Percentiles rank a stretch among this genome's conserved stretches.
phyloP scores from a whole-genome alignment of 2,329 filamentous ascomycete species.

The Trichoderma endophyticum region DNA sequence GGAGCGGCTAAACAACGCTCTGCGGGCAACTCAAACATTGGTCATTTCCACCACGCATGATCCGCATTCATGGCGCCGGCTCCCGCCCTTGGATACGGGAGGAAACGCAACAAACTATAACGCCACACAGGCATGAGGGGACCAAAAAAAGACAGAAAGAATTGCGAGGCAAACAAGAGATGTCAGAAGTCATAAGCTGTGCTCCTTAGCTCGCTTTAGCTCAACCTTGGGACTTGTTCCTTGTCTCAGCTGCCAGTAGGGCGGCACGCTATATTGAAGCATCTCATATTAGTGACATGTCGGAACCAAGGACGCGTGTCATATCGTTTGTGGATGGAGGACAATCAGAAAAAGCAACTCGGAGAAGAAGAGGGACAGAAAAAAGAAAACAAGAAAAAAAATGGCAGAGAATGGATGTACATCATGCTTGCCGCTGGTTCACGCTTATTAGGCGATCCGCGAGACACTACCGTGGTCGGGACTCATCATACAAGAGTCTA shows the following conservation, averaged over 20 bases:
- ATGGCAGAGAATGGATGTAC: neutral
- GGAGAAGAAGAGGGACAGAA: neutral
- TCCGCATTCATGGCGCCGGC: slow-evolving; percentile 11
- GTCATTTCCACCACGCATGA: neutral
- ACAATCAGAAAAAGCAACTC: neutral
- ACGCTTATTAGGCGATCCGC: neutral
- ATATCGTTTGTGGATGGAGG: neutral
- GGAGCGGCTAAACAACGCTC: neutral
- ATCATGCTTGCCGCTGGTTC: neutral
- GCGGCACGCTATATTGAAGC: neutral
- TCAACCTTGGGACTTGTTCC: neutral
- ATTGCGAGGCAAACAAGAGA: neutral
- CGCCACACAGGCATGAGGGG: neutral
- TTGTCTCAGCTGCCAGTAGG: neutral
- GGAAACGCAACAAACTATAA: slow-evolving; percentile 1
- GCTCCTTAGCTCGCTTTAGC: slow-evolving; percentile 10
- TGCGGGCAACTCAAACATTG: slow-evolving; percentile 10
- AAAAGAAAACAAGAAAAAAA: neutral
- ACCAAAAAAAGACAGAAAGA: neutral
- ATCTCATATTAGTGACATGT: slow-evolving; percentile 4
- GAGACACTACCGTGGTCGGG: neutral
- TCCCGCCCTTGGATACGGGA: slow-evolving; percentile 10
- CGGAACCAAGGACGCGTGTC: neutral
- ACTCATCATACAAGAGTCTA: neutral
- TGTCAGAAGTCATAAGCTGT: slow-evolving; percentile 7